Percentiles rank a stretch among this genome's conserved stretches.
Evolutionary conservation across 257 asterid species (phyloP).

Genomic region (Misopates orontium): DNA sequence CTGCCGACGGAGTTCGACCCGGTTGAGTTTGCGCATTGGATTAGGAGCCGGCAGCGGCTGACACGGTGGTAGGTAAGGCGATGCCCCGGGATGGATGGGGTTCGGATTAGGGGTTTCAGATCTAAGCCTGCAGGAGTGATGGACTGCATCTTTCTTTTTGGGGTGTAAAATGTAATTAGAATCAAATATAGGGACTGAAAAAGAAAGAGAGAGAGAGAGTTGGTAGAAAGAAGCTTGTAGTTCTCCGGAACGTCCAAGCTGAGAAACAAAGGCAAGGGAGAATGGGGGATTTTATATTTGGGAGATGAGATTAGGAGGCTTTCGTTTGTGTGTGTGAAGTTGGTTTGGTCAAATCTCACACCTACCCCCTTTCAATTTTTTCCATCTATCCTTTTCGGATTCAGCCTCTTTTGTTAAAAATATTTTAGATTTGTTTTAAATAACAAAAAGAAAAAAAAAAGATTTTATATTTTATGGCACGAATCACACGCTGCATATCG

Average conservation of each 20-base stretch:
- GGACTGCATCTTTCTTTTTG: conserved; percentile 37
- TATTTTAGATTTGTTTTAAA: no score
- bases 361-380: conserved; percentile 51
- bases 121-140: conserved; percentile 26
- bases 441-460: no score
- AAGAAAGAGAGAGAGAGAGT: not conserved
- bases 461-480: no score
- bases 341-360: conserved; percentile 53
- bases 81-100: conserved; percentile 21
- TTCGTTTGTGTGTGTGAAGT: conserved; percentile 16
- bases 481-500: no score
- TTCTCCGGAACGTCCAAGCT: conserved; percentile 76
- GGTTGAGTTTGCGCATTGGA: conserved; percentile 35
- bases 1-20: conserved; percentile 37
- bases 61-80: conserved; percentile 26
- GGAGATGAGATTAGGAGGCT: conserved; percentile 14
- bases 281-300: conserved; percentile 45
- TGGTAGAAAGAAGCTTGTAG: conserved; percentile 32
- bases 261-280: conserved; percentile 31
- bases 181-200: not conserved
- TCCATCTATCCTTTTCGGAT: not conserved
- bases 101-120: conserved; percentile 41
- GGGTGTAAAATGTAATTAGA: conserved; percentile 1
- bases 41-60: conserved; percentile 21
- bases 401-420: no score